Evolutionary conservation across 345 rosid genomes (phyloP).

Genomic region (Orychophragmus violaceus): DNA sequence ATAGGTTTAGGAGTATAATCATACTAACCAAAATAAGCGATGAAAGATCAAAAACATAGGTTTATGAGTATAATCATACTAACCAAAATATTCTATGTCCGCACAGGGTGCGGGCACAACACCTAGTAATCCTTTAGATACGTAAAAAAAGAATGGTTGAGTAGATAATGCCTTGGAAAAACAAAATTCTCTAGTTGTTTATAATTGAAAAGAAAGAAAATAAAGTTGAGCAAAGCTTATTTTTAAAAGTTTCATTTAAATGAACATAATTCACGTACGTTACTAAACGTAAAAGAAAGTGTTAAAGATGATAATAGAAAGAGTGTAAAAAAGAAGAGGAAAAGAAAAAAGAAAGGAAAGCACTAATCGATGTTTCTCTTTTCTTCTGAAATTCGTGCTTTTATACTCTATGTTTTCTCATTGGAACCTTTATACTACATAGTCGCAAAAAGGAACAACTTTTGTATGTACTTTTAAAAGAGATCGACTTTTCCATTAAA

Average conservation of each 20-base stretch:
- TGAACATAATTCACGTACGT: constrained; percentile 21
- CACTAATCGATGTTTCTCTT: constrained; percentile 27
- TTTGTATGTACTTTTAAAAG: constrained; percentile 24
- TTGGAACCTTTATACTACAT: constrained; percentile 19
- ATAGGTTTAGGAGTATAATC: no score
- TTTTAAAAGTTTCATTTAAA: background rate
- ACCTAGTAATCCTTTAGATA: no score
- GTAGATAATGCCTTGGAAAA: constrained; percentile 10
- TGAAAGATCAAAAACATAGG: no score
- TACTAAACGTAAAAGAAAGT: constrained; percentile 20
- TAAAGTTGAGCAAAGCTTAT: constrained; percentile 10
- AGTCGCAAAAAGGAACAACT: constrained; percentile 26
- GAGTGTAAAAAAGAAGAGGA: background rate
- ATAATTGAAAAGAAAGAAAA: background rate
- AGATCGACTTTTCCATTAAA: constrained; percentile 17
- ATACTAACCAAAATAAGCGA: no score
- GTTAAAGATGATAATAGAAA: constrained; percentile 30
- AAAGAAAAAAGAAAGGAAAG: constrained; percentile 20
- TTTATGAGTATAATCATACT: no score
- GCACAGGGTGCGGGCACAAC: no score
- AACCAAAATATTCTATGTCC: no score
- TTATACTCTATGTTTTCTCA: constrained; percentile 24
- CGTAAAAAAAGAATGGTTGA: background rate
- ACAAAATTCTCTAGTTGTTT: background rate
- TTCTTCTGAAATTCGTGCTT: constrained; percentile 18